Base-by-base conservation (phyloP, 108 stramenopile genomes). In the Pseudonitzschia multiseries region DNA sequence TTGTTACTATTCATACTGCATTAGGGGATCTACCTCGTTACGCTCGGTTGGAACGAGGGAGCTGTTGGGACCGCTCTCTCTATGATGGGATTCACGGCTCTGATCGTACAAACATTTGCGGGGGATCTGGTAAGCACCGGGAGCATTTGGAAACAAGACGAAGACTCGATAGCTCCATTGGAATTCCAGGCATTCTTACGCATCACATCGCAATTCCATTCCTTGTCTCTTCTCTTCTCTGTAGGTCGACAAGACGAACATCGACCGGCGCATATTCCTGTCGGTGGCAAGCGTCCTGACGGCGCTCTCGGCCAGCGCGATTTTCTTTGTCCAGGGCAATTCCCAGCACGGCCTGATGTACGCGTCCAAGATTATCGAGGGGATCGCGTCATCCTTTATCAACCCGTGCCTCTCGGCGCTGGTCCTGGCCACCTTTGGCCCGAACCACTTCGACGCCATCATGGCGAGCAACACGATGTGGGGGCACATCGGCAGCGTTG, bases 391-490 rank as follows among this genome's bases (percentile, higher is more conserved):
- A 22, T 86, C 84, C 10, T 94, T 94, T 65, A 94, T 94, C 67
- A 89, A 79, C 17, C 93, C 93, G 22, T 94, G 93, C 78, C 67
- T 94, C 33, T 89, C 87, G 15, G 88, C 93, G 1, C 68, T 94
- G 72, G 83, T 89, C 67, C 64, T 87, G 81, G 87, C 91, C 50
- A 82, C 79, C 57, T 94, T 94, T 70, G 93, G 93, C 32, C 93
- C 93, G 2, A 65, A 87, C 48, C 72, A 82, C n/a, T 94, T 94
- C 78, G 93, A 94, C 78, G 81, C 79, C 6, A 70, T 87, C 32
- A 94, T 94, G 93, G 93, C 91, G 14, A 80, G 76, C 43, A 94
- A 94, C 70, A 83, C 90, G 27, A 52, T 94, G 14, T 94, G 89
- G 89, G 93, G 90, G 48, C 93, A 94, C 68, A 76, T 94, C 50